phyloP scores from a whole-genome alignment of 129 eudicot species.

The Helianthus tuberosus region DNA sequence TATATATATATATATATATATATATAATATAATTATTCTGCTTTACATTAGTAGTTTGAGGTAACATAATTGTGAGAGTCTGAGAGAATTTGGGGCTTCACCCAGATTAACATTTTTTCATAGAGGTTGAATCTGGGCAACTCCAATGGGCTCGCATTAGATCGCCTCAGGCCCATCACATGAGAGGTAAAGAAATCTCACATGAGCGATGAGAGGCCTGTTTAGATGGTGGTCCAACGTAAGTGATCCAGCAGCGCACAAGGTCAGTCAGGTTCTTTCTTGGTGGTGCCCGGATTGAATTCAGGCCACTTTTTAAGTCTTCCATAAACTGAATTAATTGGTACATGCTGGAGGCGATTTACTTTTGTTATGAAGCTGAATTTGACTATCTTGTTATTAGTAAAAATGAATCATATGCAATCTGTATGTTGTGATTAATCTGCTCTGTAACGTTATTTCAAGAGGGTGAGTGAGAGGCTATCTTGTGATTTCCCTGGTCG shows the following conservation, averaged over 20 bases:
- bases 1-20: too few species aligned
- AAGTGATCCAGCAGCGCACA: neutral
- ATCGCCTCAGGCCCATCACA: neutral
- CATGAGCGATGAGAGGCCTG: neutral
- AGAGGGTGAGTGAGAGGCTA: neutral
- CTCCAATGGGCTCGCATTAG: too few species aligned
- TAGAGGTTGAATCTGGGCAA: neutral
- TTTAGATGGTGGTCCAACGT: neutral
- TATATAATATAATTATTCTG: too few species aligned
- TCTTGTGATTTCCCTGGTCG: neutral
- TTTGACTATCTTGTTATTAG: too few species aligned
- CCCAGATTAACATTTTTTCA: neutral
- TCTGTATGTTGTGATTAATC: neutral
- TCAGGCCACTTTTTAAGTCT: neutral
- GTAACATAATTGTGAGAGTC: neutral
- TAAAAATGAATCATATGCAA: neutral
- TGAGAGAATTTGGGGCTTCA: conserved; percentile 3
- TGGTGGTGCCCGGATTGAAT: conserved; percentile 3
- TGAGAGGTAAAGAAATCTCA: neutral
- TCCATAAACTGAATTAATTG: neutral
- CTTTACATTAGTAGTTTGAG: neutral
- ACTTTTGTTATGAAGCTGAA: neutral
- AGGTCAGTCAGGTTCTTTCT: neutral
- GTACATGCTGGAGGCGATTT: neutral
- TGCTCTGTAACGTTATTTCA: neutral